Conservation (phyloP, 805 yeast genomes). For the Candida verbasci region DNA sequence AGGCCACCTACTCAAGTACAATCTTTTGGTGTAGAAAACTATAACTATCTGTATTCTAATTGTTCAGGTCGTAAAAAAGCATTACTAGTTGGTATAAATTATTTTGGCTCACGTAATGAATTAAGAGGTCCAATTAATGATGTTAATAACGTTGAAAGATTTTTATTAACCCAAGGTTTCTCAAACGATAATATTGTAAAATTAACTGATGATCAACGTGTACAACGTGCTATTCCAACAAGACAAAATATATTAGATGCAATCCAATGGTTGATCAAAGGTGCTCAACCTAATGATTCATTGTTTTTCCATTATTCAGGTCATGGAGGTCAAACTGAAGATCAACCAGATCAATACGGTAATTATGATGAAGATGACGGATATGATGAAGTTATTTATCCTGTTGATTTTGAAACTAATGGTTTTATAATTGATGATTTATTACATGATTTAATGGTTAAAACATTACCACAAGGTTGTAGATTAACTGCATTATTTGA, state of each 20-base stretch:
- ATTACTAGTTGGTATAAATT: slow-evolving; percentile 72
- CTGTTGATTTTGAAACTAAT: slow-evolving; percentile 61
- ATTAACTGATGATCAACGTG: slow-evolving; percentile 53
- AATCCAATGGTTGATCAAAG: slow-evolving; percentile 75
- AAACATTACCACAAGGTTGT: slow-evolving; percentile 66
- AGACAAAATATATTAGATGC: slow-evolving; percentile 68
- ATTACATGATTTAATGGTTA: slow-evolving; percentile 68
- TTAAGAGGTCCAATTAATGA: slow-evolving; percentile 82
- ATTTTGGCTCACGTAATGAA: slow-evolving; percentile 57
- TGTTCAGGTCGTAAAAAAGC: slow-evolving; percentile 76
- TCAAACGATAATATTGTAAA: slow-evolving; percentile 52
- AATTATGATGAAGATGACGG: slow-evolving; percentile 78
- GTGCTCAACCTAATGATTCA: slow-evolving; percentile 73
- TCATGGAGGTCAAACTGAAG: slow-evolving; percentile 76
- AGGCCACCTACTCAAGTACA: slow-evolving; percentile 11
- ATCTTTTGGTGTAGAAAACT: slow-evolving; percentile 15
- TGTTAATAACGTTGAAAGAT: slow-evolving; percentile 48
- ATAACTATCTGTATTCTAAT: slow-evolving; percentile 56
- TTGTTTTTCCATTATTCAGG: slow-evolving; percentile 82
- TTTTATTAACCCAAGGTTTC: slow-evolving; percentile 45
- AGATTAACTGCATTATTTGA: slow-evolving; percentile 78
- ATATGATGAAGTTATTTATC: slow-evolving; percentile 67
- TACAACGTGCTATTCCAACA: slow-evolving; percentile 55
- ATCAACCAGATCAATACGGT: slow-evolving; percentile 22
- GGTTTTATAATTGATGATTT: slow-evolving; percentile 75